A percentile compares a stretch with the other conserved stretches of the same genome.
These are phyloP conservation scores for Platanthera zijinensis DNA, from an alignment of 106 monocot species.

Conservation along the genomic window DNA sequence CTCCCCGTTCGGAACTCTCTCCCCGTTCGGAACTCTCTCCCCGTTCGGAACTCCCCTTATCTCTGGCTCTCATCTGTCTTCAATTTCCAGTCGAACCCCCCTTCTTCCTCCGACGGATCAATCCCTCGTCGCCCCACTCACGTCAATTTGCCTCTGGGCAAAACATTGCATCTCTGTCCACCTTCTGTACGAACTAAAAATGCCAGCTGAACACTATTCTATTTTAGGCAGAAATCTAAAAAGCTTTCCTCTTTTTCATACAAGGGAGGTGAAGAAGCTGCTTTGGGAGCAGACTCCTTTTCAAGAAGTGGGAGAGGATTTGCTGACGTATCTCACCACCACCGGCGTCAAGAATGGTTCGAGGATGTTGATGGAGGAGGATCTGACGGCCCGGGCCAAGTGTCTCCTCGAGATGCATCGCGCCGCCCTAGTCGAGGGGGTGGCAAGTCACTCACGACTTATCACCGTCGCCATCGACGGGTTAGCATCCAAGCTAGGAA, in stretches of 20 bases:
- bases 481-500: slow-evolving; percentile 42
- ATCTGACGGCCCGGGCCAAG: slow-evolving; percentile 53
- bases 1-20: no score
- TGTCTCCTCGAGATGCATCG: slow-evolving; percentile 49
- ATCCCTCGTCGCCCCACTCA: background rate
- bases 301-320: slow-evolving; percentile 65
- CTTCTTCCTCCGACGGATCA: background rate
- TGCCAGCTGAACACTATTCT: no score
- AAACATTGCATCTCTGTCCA: slow-evolving; percentile 26
- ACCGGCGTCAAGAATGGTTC: slow-evolving; percentile 79
- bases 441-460: slow-evolving; percentile 32
- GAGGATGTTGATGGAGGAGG: slow-evolving; percentile 52
- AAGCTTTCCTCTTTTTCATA: background rate
- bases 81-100: background rate
- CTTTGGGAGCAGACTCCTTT: slow-evolving; percentile 57
- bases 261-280: slow-evolving; percentile 53
- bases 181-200: slow-evolving; percentile 20
- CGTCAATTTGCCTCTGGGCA: slow-evolving; percentile 26
- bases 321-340: slow-evolving; percentile 48
- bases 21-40: no score
- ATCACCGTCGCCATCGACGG: slow-evolving; percentile 47
- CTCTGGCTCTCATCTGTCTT: background rate
- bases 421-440: slow-evolving; percentile 42
- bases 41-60: no score
- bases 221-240: background rate